Percentiles rank a stretch among this genome's conserved stretches.
These are phyloP conservation scores for Saturnispora sanitii DNA, from an alignment of 805 yeast genomes.

Conservation along the genomic window DNA sequence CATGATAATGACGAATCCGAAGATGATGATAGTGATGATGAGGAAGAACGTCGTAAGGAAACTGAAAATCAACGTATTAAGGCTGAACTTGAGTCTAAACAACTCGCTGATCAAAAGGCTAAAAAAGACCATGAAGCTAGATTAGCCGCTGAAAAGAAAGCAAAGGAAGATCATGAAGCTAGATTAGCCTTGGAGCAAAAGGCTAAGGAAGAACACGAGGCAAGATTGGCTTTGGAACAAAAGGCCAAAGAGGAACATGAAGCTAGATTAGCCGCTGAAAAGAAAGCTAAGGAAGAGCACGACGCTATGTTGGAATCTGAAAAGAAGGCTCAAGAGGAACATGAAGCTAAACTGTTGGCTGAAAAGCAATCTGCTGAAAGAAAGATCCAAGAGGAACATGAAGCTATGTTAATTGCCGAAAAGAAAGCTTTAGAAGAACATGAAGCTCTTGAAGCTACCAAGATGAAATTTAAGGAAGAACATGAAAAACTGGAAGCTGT, in stretches of 20 bases:
- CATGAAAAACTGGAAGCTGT: no score
- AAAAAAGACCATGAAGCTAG: background rate
- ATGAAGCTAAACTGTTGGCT: background rate
- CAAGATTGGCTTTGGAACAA: background rate
- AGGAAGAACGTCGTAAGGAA: slow-evolving; percentile 4
- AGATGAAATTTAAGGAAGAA: no score
- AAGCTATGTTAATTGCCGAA: no score
- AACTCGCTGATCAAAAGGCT: background rate
- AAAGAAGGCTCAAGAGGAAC: background rate
- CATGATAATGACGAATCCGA: slow-evolving; percentile 8
- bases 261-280: background rate
- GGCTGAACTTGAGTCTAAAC: background rate
- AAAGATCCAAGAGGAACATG: background rate
- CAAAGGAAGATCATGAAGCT: background rate
- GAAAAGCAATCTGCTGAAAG: background rate
- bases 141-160: slow-evolving; percentile 5
- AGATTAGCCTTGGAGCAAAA: background rate
- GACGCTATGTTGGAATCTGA: background rate
- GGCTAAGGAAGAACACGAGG: background rate
- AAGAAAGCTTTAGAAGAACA: no score
- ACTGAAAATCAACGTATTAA: background rate
- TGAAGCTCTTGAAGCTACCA: no score
- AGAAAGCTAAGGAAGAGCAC: slow-evolving; percentile 1
- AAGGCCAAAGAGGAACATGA: background rate
- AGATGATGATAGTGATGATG: slow-evolving; percentile 5